These are phyloP conservation scores for Salix caprea DNA, from an alignment of 345 rosid genomes.

Conservation along the genomic window DNA sequence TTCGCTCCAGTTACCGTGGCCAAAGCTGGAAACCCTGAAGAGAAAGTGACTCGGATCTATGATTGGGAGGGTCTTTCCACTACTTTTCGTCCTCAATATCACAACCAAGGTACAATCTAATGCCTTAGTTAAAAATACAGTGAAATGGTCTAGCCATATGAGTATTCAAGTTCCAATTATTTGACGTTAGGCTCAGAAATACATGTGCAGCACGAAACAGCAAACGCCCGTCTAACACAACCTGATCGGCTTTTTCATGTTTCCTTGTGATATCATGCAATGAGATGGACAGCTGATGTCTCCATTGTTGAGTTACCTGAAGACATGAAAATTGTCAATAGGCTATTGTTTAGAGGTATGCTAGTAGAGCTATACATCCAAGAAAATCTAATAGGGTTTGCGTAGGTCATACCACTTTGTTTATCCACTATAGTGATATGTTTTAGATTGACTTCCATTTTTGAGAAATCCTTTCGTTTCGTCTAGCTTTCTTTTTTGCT, in stretches of 20 bases:
- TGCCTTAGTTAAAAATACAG: neutral
- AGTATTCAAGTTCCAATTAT: neutral
- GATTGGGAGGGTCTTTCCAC: constrained; percentile 28
- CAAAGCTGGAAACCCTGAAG: constrained; percentile 7
- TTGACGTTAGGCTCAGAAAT: neutral
- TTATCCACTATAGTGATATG: neutral
- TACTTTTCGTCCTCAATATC: constrained; percentile 25
- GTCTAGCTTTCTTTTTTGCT: neutral
- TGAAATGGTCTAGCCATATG: neutral
- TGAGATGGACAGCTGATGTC: neutral
- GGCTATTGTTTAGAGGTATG: neutral
- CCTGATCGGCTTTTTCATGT: neutral
- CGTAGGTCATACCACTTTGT: neutral
- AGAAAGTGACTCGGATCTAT: constrained; percentile 1
- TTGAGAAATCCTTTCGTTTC: neutral
- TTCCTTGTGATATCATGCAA: neutral
- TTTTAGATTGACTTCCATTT: neutral
- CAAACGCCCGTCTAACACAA: neutral
- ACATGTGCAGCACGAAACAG: neutral
- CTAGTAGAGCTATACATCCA: neutral
- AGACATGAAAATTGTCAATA: neutral
- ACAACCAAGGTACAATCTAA: constrained; percentile 25
- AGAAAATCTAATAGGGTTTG: neutral
- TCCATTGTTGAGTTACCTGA: neutral
- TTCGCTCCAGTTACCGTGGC: constrained; percentile 18